phyloP scores from a whole-genome alignment of 1,284 basidiomycete genomes.

The Puccinia horiana region DNA sequence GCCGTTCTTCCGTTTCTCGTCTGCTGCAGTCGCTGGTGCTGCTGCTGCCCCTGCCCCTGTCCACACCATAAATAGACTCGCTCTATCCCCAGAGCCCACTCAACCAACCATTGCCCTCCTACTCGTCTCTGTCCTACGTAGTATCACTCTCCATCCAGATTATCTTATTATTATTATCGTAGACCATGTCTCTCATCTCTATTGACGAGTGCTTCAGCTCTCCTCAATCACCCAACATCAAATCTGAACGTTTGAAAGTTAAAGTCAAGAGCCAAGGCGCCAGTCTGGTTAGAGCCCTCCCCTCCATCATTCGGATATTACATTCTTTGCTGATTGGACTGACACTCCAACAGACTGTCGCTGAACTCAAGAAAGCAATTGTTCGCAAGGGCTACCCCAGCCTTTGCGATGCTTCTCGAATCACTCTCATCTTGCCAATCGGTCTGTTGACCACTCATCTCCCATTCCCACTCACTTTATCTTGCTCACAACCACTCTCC shows the following conservation, averaged over 20 bases:
- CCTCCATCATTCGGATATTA: background rate
- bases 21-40: no score
- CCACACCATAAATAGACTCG: no score
- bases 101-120: no score
- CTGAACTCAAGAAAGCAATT: conserved; percentile 34
- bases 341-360: conserved; percentile 12
- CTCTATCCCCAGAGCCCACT: no score
- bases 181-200: conserved; percentile 15
- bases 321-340: background rate
- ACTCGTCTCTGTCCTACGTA: no score
- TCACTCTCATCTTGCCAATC: conserved; percentile 29
- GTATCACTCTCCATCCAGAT: no score
- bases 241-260: conserved; percentile 38
- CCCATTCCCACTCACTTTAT: background rate
- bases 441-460: conserved; percentile 22
- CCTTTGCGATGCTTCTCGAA: conserved; percentile 29
- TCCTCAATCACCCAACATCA: conserved; percentile 22
- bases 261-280: conserved; percentile 29
- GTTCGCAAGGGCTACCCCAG: conserved; percentile 35
- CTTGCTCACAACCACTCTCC: background rate
- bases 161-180: no score
- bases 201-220: conserved; percentile 42
- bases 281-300: conserved; percentile 14
- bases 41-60: no score
- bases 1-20: no score